Evolutionary conservation across 2,329 filamentous ascomycete species (phyloP).

Genomic region (Trichoderma atroviride): DNA sequence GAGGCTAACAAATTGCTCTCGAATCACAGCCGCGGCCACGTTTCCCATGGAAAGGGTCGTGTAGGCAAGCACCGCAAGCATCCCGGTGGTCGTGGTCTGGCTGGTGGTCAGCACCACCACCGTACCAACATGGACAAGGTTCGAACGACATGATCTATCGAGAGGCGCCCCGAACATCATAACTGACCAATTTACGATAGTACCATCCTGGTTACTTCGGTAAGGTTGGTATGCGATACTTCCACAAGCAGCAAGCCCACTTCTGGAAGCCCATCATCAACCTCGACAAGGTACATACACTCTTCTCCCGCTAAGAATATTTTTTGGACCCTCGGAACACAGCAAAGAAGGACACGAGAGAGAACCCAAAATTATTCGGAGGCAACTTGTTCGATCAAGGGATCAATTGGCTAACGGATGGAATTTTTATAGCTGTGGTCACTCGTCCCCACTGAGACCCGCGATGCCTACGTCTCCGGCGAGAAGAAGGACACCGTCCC

Average conservation of each 20-base stretch:
- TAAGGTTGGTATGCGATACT: slow-evolving; percentile 94
- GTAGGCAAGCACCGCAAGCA: slow-evolving; percentile 98
- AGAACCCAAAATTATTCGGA: neutral
- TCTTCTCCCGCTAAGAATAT: slow-evolving; percentile 23
- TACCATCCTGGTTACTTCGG: slow-evolving; percentile 99
- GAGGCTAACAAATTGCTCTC: slow-evolving; percentile 31
- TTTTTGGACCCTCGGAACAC: neutral
- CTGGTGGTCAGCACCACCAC: slow-evolving; percentile 96
- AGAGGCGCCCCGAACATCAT: slow-evolving; percentile 14
- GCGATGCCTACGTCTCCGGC: slow-evolving; percentile 85
- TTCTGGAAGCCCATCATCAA: slow-evolving; percentile 99
- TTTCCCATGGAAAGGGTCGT: slow-evolving; percentile 97
- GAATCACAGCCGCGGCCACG: slow-evolving; percentile 81
- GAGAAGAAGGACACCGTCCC: slow-evolving; percentile 87
- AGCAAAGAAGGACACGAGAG: neutral
- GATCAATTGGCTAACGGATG: slow-evolving; percentile 35
- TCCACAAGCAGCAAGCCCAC: slow-evolving; percentile 94
- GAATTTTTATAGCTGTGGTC: slow-evolving; percentile 78
- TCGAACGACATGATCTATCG: slow-evolving; percentile 56
- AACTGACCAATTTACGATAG: slow-evolving; percentile 47
- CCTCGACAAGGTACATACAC: slow-evolving; percentile 81
- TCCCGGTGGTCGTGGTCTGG: slow-evolving; percentile 79
- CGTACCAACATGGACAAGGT: slow-evolving; percentile 68
- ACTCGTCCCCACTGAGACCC: slow-evolving; percentile 88
- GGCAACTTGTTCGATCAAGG: neutral